Percentiles rank a stretch among this genome's conserved stretches.
These are phyloP conservation scores for Fistulinella cinereoalba DNA, from an alignment of 1,284 basidiomycete genomes.

Conservation along the genomic window DNA sequence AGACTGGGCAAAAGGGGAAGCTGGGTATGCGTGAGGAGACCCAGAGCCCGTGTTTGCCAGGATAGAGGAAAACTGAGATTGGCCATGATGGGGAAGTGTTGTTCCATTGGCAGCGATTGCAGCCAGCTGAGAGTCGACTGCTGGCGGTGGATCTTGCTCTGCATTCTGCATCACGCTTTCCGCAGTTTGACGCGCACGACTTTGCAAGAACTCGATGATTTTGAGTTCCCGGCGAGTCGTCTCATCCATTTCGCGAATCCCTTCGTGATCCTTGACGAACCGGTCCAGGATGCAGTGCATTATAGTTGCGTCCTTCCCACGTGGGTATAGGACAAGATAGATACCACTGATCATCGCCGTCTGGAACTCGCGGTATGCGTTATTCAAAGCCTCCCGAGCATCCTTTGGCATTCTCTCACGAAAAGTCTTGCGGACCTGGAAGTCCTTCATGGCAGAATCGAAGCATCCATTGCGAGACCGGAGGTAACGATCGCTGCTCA, in stretches of 20 bases:
- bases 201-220: constrained; percentile 76
- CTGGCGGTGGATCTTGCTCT: constrained; percentile 21
- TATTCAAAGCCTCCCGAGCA: constrained; percentile 65
- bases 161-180: constrained; percentile 31
- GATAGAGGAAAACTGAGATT: constrained; percentile 39
- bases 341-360: constrained; percentile 85
- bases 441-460: constrained; percentile 76
- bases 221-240: constrained; percentile 77
- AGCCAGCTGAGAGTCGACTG: constrained; percentile 43
- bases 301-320: constrained; percentile 58
- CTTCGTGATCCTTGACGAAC: constrained; percentile 73
- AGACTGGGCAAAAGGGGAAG: constrained; percentile 43
- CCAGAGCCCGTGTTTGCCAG: constrained; percentile 28
- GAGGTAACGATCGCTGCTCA: constrained; percentile 71
- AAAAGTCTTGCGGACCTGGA: constrained; percentile 66
- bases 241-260: constrained; percentile 68
- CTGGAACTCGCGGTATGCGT: constrained; percentile 81
- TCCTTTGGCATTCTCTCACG: constrained; percentile 58
- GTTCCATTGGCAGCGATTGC: constrained; percentile 42
- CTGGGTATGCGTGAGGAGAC: constrained; percentile 30
- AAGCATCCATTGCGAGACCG: constrained; percentile 76
- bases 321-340: constrained; percentile 74
- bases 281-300: constrained; percentile 78
- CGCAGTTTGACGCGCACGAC: constrained; percentile 55
- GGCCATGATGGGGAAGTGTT: constrained; percentile 22